Conservation (phyloP, 805 yeast species). For the Saturnispora sekii region DNA sequence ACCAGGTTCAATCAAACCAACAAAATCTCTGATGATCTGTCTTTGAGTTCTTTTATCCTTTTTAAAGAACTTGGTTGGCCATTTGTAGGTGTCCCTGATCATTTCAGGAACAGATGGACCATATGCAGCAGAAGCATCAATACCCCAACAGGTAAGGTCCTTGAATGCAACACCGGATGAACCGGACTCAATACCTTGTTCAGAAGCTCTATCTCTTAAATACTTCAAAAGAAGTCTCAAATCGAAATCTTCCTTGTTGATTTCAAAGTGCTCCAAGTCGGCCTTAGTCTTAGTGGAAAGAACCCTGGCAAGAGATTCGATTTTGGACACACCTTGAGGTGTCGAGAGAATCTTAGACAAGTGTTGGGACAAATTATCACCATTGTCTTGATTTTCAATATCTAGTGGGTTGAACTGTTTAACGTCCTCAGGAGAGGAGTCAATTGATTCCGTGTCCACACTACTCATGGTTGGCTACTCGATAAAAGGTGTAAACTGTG, state of each 20-base stretch:
- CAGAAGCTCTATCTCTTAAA: slow-evolving; percentile 28
- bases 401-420: slow-evolving; percentile 21
- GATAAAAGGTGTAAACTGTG: no score
- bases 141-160: slow-evolving; percentile 35
- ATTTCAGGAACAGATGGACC: slow-evolving; percentile 39
- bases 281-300: slow-evolving; percentile 39
- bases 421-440: slow-evolving; percentile 19
- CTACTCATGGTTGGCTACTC: slow-evolving; percentile 6
- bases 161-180: slow-evolving; percentile 43
- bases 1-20: slow-evolving; percentile 43
- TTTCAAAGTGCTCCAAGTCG: slow-evolving; percentile 35
- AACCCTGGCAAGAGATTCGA: slow-evolving; percentile 41
- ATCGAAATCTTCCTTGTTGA: slow-evolving; percentile 38
- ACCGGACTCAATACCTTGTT: slow-evolving; percentile 39
- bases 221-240: slow-evolving; percentile 33
- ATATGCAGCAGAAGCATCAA: slow-evolving; percentile 44
- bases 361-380: slow-evolving; percentile 20
- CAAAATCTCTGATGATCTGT: slow-evolving; percentile 31
- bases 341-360: slow-evolving; percentile 20
- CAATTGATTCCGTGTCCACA: slow-evolving; percentile 18
- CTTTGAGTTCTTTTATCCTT: slow-evolving; percentile 27
- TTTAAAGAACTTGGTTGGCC: slow-evolving; percentile 25
- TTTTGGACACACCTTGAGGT: slow-evolving; percentile 24
- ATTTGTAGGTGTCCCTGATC: slow-evolving; percentile 25
- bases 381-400: slow-evolving; percentile 19